Base-by-base conservation (phyloP, 2,329 filamentous ascomycete genomes). In the Nemania abortiva region DNA sequence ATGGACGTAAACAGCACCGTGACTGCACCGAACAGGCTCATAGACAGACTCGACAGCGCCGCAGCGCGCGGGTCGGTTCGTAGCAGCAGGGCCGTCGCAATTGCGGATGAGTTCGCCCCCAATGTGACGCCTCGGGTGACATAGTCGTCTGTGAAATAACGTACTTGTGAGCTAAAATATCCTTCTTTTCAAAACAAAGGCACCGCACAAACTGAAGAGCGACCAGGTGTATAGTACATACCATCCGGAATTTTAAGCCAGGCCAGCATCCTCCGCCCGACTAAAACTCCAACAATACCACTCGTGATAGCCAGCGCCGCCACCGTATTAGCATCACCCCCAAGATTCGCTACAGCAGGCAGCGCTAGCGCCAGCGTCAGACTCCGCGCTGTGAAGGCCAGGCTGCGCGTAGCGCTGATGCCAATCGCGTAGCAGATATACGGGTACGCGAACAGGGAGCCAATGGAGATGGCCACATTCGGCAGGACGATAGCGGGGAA, bases 91-190 rank as follows among this genome's bases (percentile, higher is more conserved):
- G 88, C 87, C 3, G 88, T 90, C 1, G 84, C 87, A 47, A 90
- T 87, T 6, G 88, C 88, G 3, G 85, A 87, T 0, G 87, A 88
- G 74, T 89, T 90, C 1, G 85, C 86, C 3, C 88, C 88, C n/a
- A 90, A 76, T 1, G 87, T 87, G 3, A 90, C 86, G 10, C 88
- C 88, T n/a, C 87, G 80, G 1, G 87, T 89, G 39, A 90, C 87
- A 69, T 90, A 90, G 76, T 90, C 88, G 72, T 90, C 88, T 85
- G 56, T 15, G 24, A 72, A 34, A 34, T n/a, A n/a, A n/a, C n/a
- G n/a, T n/a, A n/a, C n/a, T 34, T 34, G 31, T 34, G 31, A 34
- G 31, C 31, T 34, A 4, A 34, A 34, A 9, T 34, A 4, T 34
- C 9, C 37, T 10, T 42, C 13, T 13, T 15, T 15, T 15, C 15